Evolutionary conservation across 352 stramenopile species (phyloP).

Genomic region (Globisporangium perplexum): DNA sequence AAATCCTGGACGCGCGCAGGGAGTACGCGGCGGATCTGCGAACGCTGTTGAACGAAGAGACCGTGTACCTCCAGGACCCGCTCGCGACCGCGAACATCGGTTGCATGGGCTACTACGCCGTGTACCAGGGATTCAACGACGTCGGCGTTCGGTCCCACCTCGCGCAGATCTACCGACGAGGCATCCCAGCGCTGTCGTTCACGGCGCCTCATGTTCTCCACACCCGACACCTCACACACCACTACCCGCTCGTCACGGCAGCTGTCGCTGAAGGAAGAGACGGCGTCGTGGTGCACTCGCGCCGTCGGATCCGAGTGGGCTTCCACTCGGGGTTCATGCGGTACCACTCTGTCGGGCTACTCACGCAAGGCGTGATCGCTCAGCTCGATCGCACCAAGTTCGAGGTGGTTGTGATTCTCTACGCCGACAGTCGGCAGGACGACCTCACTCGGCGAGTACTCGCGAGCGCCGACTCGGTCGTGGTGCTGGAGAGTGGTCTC

Average conservation of each 20-base stretch:
- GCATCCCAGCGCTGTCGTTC: constrained; percentile 18
- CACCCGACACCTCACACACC: constrained; percentile 6
- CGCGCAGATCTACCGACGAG: constrained; percentile 33
- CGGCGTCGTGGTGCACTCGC: neutral
- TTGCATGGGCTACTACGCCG: constrained; percentile 54
- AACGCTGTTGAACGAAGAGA: constrained; percentile 1
- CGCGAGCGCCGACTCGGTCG: constrained; percentile 2
- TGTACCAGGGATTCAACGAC: constrained; percentile 51
- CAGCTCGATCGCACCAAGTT: constrained; percentile 17
- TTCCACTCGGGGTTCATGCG: constrained; percentile 50
- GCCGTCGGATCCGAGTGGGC: constrained; percentile 23
- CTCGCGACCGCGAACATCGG: constrained; percentile 21
- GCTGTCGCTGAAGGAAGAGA: neutral
- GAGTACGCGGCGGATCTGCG: constrained; percentile 14
- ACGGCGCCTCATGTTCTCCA: constrained; percentile 20
- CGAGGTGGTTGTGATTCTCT: constrained; percentile 24
- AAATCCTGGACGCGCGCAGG: constrained; percentile 10
- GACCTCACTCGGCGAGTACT: constrained; percentile 14
- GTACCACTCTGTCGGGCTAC: constrained; percentile 48
- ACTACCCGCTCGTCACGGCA: neutral
- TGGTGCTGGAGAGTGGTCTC: constrained; percentile 18
- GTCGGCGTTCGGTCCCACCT: constrained; percentile 27
- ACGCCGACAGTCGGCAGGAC: constrained; percentile 12
- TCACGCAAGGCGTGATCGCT: constrained; percentile 39
- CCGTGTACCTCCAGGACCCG: constrained; percentile 15